These are phyloP conservation scores for Aphanomyces cochlioides DNA, from an alignment of 352 stramenopile genomes.

Conservation along the genomic window DNA sequence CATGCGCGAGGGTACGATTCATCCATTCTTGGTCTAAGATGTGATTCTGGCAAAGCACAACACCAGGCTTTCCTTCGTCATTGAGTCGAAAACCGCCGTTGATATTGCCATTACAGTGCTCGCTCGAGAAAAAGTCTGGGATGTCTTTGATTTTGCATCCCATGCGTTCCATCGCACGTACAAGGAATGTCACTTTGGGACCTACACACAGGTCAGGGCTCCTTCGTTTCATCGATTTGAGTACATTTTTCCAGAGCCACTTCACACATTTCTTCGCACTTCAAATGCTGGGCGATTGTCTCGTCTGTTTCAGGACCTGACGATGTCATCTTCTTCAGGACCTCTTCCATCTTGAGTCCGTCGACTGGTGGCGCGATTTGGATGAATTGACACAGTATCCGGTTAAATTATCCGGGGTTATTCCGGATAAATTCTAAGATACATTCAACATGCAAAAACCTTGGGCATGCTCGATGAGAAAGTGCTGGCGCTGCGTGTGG, in stretches of 20 bases:
- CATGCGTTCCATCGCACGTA: conserved; percentile 82
- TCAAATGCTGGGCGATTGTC: conserved; percentile 34
- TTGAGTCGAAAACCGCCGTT: conserved; percentile 84
- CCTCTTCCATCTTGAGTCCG: conserved; percentile 22
- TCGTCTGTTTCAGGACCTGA: conserved; percentile 14
- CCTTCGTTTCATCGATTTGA: conserved; percentile 23
- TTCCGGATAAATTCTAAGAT: no score
- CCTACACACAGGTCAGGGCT: conserved; percentile 37
- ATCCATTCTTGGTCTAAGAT: conserved; percentile 89
- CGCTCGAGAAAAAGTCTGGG: conserved; percentile 67
- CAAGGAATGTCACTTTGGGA: conserved; percentile 73
- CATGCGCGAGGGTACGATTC: conserved; percentile 89
- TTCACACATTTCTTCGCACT: conserved; percentile 57
- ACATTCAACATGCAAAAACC: no score
- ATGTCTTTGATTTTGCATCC: conserved; percentile 62
- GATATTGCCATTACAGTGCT: conserved; percentile 80
- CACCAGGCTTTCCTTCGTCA: conserved; percentile 60
- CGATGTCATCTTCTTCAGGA: conserved; percentile 30
- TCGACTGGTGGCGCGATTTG: not conserved
- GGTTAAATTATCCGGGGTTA: not conserved
- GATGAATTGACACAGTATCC: not conserved
- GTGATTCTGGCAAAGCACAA: conserved; percentile 89
- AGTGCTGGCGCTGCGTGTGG: not conserved
- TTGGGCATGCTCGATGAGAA: not conserved
- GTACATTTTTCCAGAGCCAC: conserved; percentile 64